These are phyloP conservation scores for Pochonia chlamydosporia DNA, from an alignment of 2,329 filamentous ascomycete species.

Conservation along the genomic window DNA sequence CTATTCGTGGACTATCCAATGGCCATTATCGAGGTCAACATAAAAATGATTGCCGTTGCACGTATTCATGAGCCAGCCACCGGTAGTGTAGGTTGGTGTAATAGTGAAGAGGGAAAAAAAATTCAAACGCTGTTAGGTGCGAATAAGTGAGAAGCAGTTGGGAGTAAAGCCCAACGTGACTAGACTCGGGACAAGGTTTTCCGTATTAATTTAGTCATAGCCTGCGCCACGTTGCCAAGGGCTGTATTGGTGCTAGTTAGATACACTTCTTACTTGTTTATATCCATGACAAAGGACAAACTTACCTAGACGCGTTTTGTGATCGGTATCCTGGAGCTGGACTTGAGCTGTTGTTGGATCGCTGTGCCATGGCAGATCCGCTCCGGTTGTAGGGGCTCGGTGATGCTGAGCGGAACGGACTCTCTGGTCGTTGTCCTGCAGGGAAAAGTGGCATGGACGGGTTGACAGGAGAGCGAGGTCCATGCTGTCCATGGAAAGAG, in stretches of 20 bases:
- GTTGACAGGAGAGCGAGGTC: constrained; percentile 29
- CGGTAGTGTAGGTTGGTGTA: neutral
- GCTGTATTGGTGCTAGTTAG: constrained; percentile 21
- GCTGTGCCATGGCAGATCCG: constrained; percentile 16
- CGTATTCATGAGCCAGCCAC: neutral
- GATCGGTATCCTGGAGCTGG: constrained; percentile 25
- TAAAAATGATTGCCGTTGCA: neutral
- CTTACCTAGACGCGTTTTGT: constrained; percentile 35
- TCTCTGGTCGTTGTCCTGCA: constrained; percentile 28
- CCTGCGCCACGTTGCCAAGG: constrained; percentile 41
- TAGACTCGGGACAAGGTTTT: neutral
- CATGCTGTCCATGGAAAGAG: constrained; percentile 20
- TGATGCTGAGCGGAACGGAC: constrained; percentile 28
- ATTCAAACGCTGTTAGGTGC: neutral
- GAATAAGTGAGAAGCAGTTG: neutral
- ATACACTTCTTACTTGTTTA: neutral
- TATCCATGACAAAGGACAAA: neutral
- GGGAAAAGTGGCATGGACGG: constrained; percentile 39
- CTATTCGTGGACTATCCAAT: neutral
- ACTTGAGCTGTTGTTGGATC: constrained; percentile 26
- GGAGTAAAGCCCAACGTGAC: neutral
- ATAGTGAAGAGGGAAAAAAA: neutral
- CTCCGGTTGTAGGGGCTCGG: constrained; percentile 26
- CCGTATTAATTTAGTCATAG: constrained; percentile 27
- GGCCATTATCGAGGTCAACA: neutral